These are phyloP conservation scores for Tephrocybe rancida DNA, from an alignment of 768 basidiomycete genomes.

Conservation along the genomic window DNA sequence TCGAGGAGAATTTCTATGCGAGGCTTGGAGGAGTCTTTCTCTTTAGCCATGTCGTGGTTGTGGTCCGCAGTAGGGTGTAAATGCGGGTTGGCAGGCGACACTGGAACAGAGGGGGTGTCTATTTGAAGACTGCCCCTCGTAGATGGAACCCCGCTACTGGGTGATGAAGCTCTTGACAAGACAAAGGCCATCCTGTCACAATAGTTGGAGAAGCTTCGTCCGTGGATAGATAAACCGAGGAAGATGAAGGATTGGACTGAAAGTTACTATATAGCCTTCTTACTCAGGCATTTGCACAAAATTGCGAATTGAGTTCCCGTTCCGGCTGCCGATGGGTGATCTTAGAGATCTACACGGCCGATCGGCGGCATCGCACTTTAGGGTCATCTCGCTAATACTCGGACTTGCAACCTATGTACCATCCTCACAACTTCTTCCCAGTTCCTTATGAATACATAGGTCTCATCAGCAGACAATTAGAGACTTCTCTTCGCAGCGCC, in stretches of 20 bases:
- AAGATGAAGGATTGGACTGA: background rate
- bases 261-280: background rate
- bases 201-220: background rate
- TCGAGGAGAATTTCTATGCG: constrained; percentile 78
- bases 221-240: background rate
- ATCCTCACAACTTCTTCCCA: background rate
- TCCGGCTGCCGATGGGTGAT: constrained; percentile 8
- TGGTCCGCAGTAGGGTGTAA: constrained; percentile 7
- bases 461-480: no score
- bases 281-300: background rate
- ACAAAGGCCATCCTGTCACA: constrained; percentile 22
- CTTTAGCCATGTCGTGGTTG: constrained; percentile 40
- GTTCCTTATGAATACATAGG: no score
- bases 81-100: constrained; percentile 7
- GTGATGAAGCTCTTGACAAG: constrained; percentile 21
- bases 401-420: no score
- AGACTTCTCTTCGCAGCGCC: no score
- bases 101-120: constrained; percentile 2
- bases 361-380: background rate
- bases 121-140: constrained; percentile 10
- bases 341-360: background rate
- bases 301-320: constrained; percentile 1
- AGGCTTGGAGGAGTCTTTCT: constrained; percentile 47
- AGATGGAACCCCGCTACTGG: background rate
- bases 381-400: background rate